phyloP scores from a whole-genome alignment of 495 filamentous ascomycete species.

The Trichoderma asperelloides region DNA sequence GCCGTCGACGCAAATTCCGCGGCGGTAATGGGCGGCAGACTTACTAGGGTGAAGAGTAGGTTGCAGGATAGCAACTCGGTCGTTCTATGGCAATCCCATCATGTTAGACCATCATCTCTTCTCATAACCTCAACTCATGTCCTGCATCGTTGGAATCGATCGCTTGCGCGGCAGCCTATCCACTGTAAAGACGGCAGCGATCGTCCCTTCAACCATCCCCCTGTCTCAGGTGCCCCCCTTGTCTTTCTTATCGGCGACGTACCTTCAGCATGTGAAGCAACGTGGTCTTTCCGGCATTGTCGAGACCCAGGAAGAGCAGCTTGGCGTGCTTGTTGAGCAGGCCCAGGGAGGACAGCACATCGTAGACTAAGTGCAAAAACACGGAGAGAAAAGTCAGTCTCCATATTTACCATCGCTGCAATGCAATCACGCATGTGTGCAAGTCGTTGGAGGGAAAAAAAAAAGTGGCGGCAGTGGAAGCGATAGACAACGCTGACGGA shows the following conservation, averaged over 20 bases:
- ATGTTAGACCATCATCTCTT: not conserved
- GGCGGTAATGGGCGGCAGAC: slow-evolving; percentile 22
- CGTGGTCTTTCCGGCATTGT: slow-evolving; percentile 98
- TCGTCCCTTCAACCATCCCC: not conserved
- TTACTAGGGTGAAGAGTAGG: slow-evolving; percentile 84
- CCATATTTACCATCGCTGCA: slow-evolving; percentile 8
- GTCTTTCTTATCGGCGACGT: slow-evolving; percentile 18
- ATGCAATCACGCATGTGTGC: not conserved
- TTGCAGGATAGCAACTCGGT: slow-evolving; percentile 86
- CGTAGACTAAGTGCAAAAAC: slow-evolving; percentile 57
- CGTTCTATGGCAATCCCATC: slow-evolving; percentile 49
- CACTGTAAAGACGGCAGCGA: not conserved
- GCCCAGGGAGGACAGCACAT: slow-evolving; percentile 81
- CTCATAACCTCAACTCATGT: not conserved
- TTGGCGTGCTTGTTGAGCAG: slow-evolving; percentile 95
- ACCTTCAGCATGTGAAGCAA: slow-evolving; percentile 90
- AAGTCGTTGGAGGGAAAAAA: too few relatives aligned
- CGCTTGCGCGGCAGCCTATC: not conserved
- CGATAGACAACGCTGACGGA: not conserved
- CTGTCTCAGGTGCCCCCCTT: not conserved
- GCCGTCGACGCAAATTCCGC: slow-evolving; percentile 15
- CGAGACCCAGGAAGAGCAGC: slow-evolving; percentile 86
- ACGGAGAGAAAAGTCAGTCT: slow-evolving; percentile 15
- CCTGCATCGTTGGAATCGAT: not conserved
- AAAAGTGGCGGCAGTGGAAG: not conserved